phyloP scores from a whole-genome alignment of 805 yeast genomes.

The Tetrapisispora phaffii region DNA sequence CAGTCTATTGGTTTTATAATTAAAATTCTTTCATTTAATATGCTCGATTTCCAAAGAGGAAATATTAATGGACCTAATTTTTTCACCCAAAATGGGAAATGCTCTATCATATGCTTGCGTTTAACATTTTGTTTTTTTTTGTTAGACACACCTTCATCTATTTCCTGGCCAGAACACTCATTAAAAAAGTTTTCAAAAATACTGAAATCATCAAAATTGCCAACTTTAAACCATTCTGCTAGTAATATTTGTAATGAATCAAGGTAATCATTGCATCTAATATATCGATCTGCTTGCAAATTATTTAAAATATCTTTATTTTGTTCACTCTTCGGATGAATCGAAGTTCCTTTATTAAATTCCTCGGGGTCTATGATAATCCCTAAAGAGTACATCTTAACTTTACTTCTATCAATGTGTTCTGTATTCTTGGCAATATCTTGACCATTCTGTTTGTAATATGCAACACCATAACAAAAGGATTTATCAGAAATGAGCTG shows the following conservation, averaged over 20 bases:
- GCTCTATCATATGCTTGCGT: constrained; percentile 3
- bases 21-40: constrained; percentile 21
- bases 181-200: constrained; percentile 14
- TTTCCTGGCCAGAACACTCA: constrained; percentile 1
- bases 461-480: constrained; percentile 39
- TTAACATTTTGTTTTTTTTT: background rate
- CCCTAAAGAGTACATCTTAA: constrained; percentile 58
- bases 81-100: constrained; percentile 20
- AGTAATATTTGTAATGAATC: constrained; percentile 15
- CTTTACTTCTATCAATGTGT: constrained; percentile 33
- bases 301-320: background rate
- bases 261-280: constrained; percentile 15
- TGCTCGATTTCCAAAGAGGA: constrained; percentile 27
- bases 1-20: constrained; percentile 22
- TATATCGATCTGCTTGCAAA: constrained; percentile 4
- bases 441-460: constrained; percentile 38
- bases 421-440: constrained; percentile 12
- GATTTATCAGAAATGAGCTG: constrained; percentile 10
- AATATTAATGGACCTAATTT: constrained; percentile 27
- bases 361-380: constrained; percentile 39
- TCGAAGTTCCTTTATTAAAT: background rate
- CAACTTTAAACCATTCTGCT: constrained; percentile 15
- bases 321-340: background rate
- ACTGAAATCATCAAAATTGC: constrained; percentile 5
- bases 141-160: no score